Conservation (phyloP, 768 basidiomycete genomes). For the Tricholoma terreum region DNA sequence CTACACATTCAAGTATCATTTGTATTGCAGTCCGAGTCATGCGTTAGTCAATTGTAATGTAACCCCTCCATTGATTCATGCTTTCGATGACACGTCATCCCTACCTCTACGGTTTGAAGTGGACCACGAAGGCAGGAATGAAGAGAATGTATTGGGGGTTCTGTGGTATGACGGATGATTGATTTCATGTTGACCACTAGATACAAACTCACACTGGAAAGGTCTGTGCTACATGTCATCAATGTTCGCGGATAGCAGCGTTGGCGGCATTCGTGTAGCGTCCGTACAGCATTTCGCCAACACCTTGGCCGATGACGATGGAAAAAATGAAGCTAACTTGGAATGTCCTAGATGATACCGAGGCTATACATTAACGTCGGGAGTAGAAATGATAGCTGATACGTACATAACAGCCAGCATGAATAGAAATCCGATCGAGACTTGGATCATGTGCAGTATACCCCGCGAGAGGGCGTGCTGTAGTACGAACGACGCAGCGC, state of each 20-base stretch:
- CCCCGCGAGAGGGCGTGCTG: slow-evolving; percentile 61
- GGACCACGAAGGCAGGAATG: too few species aligned
- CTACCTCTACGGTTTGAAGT: too few species aligned
- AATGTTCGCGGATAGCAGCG: background rate
- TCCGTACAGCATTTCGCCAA: slow-evolving; percentile 47
- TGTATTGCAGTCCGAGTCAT: too few species aligned
- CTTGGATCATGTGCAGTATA: slow-evolving; percentile 50
- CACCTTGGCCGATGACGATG: slow-evolving; percentile 55
- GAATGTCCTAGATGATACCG: slow-evolving; percentile 57
- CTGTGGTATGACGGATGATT: too few species aligned
- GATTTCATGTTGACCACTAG: too few species aligned
- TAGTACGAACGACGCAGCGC: background rate
- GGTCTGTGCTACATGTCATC: background rate
- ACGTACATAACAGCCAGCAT: slow-evolving; percentile 76
- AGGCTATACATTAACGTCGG: too few species aligned
- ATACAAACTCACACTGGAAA: background rate
- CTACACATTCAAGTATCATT: too few species aligned
- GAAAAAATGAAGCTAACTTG: slow-evolving; percentile 41
- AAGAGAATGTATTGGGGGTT: too few species aligned
- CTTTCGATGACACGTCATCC: too few species aligned
- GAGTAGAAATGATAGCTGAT: background rate
- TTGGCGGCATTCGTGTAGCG: background rate
- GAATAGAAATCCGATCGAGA: slow-evolving; percentile 53
- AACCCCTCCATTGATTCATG: too few species aligned
- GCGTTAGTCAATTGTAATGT: too few species aligned